Evolutionary conservation across 2,329 filamentous ascomycete species (phyloP), one percentile per base, ranked within the genome.

Genomic region (Colletotrichum eremochloae): DNA sequence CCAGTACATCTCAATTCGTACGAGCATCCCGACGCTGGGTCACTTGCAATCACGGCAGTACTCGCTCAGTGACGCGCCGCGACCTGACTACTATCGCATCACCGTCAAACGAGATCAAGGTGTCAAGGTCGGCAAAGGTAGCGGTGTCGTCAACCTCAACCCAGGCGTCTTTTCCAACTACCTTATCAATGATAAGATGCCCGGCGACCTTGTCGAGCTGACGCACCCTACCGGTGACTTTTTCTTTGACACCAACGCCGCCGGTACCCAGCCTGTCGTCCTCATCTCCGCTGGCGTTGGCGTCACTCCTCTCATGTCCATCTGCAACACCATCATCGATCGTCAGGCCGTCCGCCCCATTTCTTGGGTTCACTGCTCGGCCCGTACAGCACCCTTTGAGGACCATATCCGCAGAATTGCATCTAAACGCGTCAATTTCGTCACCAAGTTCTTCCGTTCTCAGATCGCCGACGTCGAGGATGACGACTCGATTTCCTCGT

Each of bases 1-100:
- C 46, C 92, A 95, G 81, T 95, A 94, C 78, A 86, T 93, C 72
- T 92, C 91, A 0, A 81, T 94, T 58, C 87, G 87, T 62, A 80
- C 91, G 9, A 83, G 86, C 62, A 86, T 93, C 0, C 87, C 89
- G 1, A 82, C 84, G 0, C 83, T 88, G 74, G 87, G 88, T 33
- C 88, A 90, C 78, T 81, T 85, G 75, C 93, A 95, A 80, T 86
- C 89, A 24, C 85, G 92, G 42, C 93, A 94, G 80, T 95, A 94
- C 82, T 93, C 91, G 36, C 85, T 95, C 73, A 92, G 89, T 76
- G 91, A 94, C 74, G 85, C 88, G 62, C 91, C 90, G 2, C 84
- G 84, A 2, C 82, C 86, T 11, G 85, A 89, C 62, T 88, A 91
- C 80, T 93, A 93, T 81, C 89, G 93, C 40, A 91, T 94, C 81